Evolutionary conservation across 2,329 filamentous ascomycete species (phyloP).

Genomic region (Penicillium crustosum): DNA sequence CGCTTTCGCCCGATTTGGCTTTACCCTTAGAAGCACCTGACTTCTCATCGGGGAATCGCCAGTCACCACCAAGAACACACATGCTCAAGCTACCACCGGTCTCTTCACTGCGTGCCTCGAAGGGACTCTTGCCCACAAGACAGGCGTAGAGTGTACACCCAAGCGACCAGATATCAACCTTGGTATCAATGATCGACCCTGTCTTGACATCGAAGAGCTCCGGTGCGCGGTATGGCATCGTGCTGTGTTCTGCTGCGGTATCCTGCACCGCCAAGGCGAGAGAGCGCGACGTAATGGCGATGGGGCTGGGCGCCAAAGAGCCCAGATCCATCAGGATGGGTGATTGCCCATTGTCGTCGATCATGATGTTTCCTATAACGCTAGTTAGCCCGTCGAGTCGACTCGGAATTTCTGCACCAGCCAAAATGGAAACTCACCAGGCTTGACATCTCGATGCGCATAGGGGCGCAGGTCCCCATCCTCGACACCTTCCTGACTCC

Average conservation of each 20-base stretch:
- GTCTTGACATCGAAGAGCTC: conserved; percentile 98
- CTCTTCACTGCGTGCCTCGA: conserved; percentile 93
- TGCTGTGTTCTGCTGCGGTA: conserved; percentile 90
- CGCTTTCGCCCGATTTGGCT: conserved; percentile 44
- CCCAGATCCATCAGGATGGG: conserved; percentile 98
- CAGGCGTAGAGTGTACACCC: conserved; percentile 98
- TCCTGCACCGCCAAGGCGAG: conserved; percentile 91
- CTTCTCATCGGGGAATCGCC: conserved; percentile 87
- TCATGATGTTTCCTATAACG: conserved; percentile 87
- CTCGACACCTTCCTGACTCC: conserved; percentile 65
- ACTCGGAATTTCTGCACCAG: not conserved
- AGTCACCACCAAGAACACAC: conserved; percentile 90
- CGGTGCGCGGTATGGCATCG: conserved; percentile 96
- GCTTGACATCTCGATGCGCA: conserved; percentile 95
- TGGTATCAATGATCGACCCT: conserved; percentile 85
- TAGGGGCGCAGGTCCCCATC: conserved; percentile 75
- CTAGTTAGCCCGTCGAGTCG: not conserved
- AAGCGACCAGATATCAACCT: conserved; percentile 96
- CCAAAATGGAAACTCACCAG: conserved; percentile 58
- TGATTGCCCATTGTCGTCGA: conserved; percentile 80
- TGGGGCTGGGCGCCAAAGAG: conserved; percentile 82
- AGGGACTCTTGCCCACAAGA: conserved; percentile 92
- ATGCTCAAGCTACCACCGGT: conserved; percentile 91
- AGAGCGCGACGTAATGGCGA: conserved; percentile 84
- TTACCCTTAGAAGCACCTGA: conserved; percentile 63